Conservation (phyloP, 331 rosid genomes). For the Cydonia oblonga region DNA sequence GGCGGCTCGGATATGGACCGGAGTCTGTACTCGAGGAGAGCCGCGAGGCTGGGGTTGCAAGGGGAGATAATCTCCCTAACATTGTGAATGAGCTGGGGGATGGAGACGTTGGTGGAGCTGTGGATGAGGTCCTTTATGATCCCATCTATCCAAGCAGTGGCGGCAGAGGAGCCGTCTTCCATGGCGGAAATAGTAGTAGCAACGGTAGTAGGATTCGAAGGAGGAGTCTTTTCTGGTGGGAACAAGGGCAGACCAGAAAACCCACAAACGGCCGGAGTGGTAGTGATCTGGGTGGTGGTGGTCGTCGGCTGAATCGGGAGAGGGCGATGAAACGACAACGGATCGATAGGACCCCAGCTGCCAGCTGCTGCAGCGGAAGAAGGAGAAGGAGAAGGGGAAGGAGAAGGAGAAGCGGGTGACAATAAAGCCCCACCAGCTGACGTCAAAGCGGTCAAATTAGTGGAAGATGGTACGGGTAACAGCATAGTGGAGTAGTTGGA, state of each 20-base stretch:
- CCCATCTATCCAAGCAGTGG: constrained; percentile 84
- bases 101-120: constrained; percentile 64
- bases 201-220: constrained; percentile 11
- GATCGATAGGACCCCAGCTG: constrained; percentile 21
- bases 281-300: neutral
- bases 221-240: constrained; percentile 43
- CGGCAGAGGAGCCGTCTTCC: constrained; percentile 59
- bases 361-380: neutral
- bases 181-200: constrained; percentile 16
- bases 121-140: constrained; percentile 79
- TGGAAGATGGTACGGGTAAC: constrained; percentile 35
- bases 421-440: constrained; percentile 25
- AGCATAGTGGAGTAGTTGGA: constrained; percentile 81
- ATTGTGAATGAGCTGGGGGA: constrained; percentile 88
- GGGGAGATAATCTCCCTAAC: constrained; percentile 85
- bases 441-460: constrained; percentile 26
- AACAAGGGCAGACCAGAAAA: constrained; percentile 89
- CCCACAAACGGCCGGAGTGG: constrained; percentile 60
- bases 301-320: constrained; percentile 13
- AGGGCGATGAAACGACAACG: constrained; percentile 17
- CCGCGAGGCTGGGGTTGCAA: constrained; percentile 87
- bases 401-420: constrained; percentile 12
- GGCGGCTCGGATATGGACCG: constrained; percentile 43
- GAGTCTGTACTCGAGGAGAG: constrained; percentile 75
- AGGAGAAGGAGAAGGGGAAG: neutral